Percentiles rank a stretch among this genome's conserved stretches.
phyloP scores from a whole-genome alignment of 192 early-diverging fungal genomes.

The Mortierella claussenii region DNA sequence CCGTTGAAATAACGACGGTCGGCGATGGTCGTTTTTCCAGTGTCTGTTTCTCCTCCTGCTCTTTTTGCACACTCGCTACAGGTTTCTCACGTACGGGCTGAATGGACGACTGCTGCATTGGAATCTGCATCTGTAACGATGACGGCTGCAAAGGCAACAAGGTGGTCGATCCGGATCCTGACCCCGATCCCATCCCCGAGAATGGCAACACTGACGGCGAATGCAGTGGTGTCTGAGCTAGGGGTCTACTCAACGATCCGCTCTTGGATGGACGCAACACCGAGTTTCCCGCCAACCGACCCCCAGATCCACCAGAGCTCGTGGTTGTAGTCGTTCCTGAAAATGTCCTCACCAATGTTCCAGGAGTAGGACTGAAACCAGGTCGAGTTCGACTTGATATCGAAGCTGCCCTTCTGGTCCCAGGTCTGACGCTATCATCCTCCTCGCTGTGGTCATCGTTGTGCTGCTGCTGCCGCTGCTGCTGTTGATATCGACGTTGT shows the following conservation, averaged over 20 bases:
- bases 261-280: slow-evolving; percentile 24
- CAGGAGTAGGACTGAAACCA: not conserved
- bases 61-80: too few species aligned
- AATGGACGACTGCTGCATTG: too few species aligned
- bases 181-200: too few species aligned
- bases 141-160: too few species aligned
- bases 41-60: too few species aligned
- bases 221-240: slow-evolving; percentile 46
- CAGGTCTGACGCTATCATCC: not conserved
- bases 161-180: slow-evolving; percentile 21
- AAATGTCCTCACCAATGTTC: slow-evolving; percentile 16
- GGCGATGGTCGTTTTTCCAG: too few species aligned
- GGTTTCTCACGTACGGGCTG: too few species aligned
- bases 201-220: slow-evolving; percentile 27
- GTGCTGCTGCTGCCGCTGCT: too few species aligned
- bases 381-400: not conserved
- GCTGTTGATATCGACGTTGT: too few species aligned
- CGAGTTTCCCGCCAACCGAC: not conserved
- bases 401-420: slow-evolving; percentile 8
- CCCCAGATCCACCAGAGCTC: too few species aligned
- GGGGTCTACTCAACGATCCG: slow-evolving; percentile 17
- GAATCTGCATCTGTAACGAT: too few species aligned
- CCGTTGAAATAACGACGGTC: too few species aligned
- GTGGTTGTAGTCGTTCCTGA: slow-evolving; percentile 20
- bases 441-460: not conserved